Conservation (phyloP, 192 early-diverging fungal genomes). For the Backusella psychrophila region DNA sequence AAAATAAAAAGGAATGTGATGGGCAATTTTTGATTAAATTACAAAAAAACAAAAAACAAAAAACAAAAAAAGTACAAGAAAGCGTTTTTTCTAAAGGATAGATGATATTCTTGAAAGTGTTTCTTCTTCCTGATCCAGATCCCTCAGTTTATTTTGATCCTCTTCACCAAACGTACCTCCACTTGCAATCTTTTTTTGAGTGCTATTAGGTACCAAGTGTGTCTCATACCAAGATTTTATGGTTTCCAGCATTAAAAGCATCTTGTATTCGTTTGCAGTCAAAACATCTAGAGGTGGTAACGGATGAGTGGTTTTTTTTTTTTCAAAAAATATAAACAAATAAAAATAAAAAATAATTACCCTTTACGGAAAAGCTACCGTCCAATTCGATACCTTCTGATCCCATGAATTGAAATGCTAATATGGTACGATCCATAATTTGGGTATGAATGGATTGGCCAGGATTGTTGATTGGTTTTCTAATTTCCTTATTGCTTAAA, state of each 20-base stretch:
- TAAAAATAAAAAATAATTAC: not conserved
- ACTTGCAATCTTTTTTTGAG: constrained; percentile 28
- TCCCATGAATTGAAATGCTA: constrained; percentile 57
- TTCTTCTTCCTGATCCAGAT: constrained; percentile 1
- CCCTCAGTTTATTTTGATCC: constrained; percentile 11
- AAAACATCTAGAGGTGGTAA: constrained; percentile 29
- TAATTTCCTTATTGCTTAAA: constrained; percentile 47
- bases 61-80: not conserved
- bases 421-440: constrained; percentile 50
- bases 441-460: constrained; percentile 32
- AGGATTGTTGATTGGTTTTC: constrained; percentile 36
- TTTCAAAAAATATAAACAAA: not conserved
- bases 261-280: constrained; percentile 35
- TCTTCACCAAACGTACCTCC: constrained; percentile 37
- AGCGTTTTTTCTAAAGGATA: not conserved
- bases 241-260: constrained; percentile 33
- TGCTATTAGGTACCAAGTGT: not conserved
- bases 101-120: not conserved
- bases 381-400: constrained; percentile 46
- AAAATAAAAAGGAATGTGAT: not conserved
- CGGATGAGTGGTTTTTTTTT: no score
- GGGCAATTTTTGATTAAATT: not conserved
- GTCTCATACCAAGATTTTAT: constrained; percentile 29
- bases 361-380: constrained; percentile 48
- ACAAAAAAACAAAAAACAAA: not conserved